These are phyloP conservation scores for Epichloe gansuensis DNA, from an alignment of 2,329 filamentous ascomycete species.

Conservation along the genomic window DNA sequence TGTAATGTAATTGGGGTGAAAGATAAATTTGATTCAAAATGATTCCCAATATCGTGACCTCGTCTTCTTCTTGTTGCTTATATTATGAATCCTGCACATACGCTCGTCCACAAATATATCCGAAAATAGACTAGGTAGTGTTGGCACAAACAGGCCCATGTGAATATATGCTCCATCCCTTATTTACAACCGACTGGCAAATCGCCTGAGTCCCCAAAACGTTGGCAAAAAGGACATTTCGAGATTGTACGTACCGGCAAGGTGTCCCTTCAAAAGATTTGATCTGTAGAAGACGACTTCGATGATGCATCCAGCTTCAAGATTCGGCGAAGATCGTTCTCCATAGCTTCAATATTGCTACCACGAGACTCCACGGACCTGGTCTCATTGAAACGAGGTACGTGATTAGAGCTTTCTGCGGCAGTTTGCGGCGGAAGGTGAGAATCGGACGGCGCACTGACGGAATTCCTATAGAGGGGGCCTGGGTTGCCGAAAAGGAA, in stretches of 20 bases:
- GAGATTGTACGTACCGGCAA: neutral
- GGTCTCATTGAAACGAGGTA: neutral
- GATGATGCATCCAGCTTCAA: constrained; percentile 30
- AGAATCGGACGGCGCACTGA: neutral
- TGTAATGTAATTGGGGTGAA: constrained; percentile 10
- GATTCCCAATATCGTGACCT: constrained; percentile 8
- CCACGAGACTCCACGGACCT: constrained; percentile 1
- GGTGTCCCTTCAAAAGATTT: constrained; percentile 6
- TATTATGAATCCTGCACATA: constrained; percentile 3
- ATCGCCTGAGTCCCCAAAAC: neutral
- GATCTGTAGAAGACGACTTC: constrained; percentile 10
- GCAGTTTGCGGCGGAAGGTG: neutral
- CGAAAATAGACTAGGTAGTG: neutral
- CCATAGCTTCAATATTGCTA: constrained; percentile 34
- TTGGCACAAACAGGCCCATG: neutral
- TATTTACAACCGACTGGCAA: neutral
- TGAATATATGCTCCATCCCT: neutral
- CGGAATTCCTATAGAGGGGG: neutral
- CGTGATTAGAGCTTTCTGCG: neutral
- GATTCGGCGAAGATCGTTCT: constrained; percentile 40
- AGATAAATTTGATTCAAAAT: constrained; percentile 11
- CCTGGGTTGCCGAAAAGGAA: constrained; percentile 36
- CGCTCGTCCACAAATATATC: neutral
- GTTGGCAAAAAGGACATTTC: neutral
- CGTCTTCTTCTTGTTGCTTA: neutral